These are phyloP conservation scores for Sodiomyces alkalinus DNA, from an alignment of 2,329 filamentous ascomycete species.

Conservation along the genomic window DNA sequence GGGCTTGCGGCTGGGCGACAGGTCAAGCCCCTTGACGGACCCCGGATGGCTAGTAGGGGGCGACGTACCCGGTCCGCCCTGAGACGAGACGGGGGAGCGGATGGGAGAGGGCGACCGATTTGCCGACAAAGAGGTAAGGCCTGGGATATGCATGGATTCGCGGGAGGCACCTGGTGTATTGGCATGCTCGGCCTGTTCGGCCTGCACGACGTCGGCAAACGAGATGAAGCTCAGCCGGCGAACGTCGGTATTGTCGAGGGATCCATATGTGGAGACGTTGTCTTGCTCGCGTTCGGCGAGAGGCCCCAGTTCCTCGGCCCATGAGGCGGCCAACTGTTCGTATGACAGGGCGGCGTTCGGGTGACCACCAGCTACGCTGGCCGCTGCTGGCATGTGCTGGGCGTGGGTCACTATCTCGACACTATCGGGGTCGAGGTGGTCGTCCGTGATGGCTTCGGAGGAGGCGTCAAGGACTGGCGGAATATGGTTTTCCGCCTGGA, in stretches of 20 bases:
- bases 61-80: conserved; percentile 44
- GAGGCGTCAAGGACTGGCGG: conserved; percentile 83
- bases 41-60: conserved; percentile 63
- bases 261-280: conserved; percentile 58
- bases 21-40: conserved; percentile 59
- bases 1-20: conserved; percentile 45
- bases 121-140: conserved; percentile 44
- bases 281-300: conserved; percentile 38
- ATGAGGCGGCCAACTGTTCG: conserved; percentile 29
- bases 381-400: conserved; percentile 64
- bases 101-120: conserved; percentile 70
- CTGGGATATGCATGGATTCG: conserved; percentile 56
- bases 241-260: conserved; percentile 62
- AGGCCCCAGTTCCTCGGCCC: conserved; percentile 42
- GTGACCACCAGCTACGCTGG: conserved; percentile 41
- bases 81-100: conserved; percentile 62
- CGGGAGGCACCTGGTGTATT: conserved; percentile 30
- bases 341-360: conserved; percentile 20
- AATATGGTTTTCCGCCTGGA: conserved; percentile 88
- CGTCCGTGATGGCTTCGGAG: conserved; percentile 81
- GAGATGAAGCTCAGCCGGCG: conserved; percentile 87
- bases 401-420: conserved; percentile 88
- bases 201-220: conserved; percentile 88
- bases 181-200: conserved; percentile 52
- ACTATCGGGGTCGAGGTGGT: conserved; percentile 67